Conservation (phyloP, 257 asterid genomes). For the Salvia splendens region DNA sequence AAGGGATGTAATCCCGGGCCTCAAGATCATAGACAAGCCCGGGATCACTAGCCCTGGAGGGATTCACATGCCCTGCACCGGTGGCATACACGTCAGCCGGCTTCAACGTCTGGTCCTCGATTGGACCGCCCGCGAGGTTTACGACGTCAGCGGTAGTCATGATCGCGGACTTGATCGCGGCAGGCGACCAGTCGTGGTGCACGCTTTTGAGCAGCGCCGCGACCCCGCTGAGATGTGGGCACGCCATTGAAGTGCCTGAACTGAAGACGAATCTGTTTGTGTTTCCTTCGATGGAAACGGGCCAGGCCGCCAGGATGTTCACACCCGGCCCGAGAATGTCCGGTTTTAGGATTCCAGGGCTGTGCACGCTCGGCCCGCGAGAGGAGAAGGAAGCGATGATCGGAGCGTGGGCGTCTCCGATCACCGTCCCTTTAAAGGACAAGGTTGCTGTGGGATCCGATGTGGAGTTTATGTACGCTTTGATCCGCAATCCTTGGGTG, state of each 20-base stretch:
- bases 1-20: slow-evolving; percentile 47
- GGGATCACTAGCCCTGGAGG: slow-evolving; percentile 44
- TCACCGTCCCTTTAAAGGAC: slow-evolving; percentile 37
- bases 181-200: slow-evolving; percentile 45
- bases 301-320: slow-evolving; percentile 55
- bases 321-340: slow-evolving; percentile 57
- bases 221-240: slow-evolving; percentile 44
- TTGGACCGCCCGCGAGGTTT: slow-evolving; percentile 12
- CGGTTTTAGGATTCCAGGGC: slow-evolving; percentile 55
- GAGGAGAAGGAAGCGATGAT: slow-evolving; percentile 48
- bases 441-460: slow-evolving; percentile 37
- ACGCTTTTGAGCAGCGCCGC: slow-evolving; percentile 42
- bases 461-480: slow-evolving; percentile 42
- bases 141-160: slow-evolving; percentile 36
- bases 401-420: slow-evolving; percentile 39
- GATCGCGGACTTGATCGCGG: slow-evolving; percentile 41
- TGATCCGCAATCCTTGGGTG: slow-evolving; percentile 23
- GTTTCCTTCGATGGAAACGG: slow-evolving; percentile 38
- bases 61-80: slow-evolving; percentile 60
- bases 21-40: slow-evolving; percentile 49
- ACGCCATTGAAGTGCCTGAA: slow-evolving; percentile 50
- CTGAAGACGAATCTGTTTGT: slow-evolving; percentile 36
- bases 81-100: slow-evolving; percentile 40
- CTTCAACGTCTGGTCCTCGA: slow-evolving; percentile 39
- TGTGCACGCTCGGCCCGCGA: slow-evolving; percentile 48